phyloP scores from a whole-genome alignment of 2,329 filamentous ascomycete species.

The Fusarium nisikadoi region DNA sequence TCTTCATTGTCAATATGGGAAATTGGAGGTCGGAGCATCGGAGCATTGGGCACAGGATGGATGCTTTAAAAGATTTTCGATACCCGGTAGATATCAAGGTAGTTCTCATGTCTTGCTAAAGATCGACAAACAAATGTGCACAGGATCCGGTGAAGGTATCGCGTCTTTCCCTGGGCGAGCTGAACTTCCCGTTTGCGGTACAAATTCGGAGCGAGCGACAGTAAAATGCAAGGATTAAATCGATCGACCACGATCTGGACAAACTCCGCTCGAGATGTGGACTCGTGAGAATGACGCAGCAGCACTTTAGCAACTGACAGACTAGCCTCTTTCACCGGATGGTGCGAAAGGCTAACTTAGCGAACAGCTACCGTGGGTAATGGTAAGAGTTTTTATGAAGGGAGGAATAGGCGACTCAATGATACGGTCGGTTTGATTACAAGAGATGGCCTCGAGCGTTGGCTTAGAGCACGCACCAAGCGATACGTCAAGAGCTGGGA shows the following conservation, averaged over 20 bases:
- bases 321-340: background rate
- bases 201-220: conserved; percentile 47
- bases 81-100: background rate
- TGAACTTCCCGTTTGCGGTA: conserved; percentile 54
- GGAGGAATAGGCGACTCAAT: conserved; percentile 41
- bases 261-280: conserved; percentile 34
- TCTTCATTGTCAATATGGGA: background rate
- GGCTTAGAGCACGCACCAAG: conserved; percentile 20
- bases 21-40: background rate
- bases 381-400: conserved; percentile 30
- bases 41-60: background rate
- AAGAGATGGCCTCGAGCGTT: conserved; percentile 39
- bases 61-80: background rate
- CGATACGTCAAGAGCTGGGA: conserved; percentile 7
- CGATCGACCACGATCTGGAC: conserved; percentile 48
- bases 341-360: conserved; percentile 46
- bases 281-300: conserved; percentile 2
- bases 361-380: conserved; percentile 22
- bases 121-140: background rate
- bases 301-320: conserved; percentile 2
- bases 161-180: conserved; percentile 31
- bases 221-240: background rate
- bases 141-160: conserved; percentile 26
- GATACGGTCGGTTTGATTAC: conserved; percentile 37
- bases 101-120: background rate